phyloP scores from a whole-genome alignment of 345 rosid genomes.

The Psidium friedrichsthalianum region DNA sequence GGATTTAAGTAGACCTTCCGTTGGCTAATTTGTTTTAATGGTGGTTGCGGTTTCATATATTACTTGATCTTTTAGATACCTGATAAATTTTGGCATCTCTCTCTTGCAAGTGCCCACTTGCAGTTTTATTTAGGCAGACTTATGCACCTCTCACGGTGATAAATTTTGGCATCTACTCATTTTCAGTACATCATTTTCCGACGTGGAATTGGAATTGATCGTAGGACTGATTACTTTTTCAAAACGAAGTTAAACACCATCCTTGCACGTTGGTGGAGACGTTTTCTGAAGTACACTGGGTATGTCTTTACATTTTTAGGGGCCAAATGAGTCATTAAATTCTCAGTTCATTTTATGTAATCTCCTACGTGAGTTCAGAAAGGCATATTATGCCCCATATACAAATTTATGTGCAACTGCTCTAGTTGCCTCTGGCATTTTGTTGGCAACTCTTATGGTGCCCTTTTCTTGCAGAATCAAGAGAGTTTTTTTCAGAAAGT shows the following conservation, averaged over 20 bases:
- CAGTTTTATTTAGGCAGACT: background rate
- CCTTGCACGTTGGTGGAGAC: slow-evolving; percentile 40
- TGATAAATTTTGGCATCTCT: background rate
- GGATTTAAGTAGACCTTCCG: background rate
- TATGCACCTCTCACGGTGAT: background rate
- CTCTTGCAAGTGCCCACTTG: background rate
- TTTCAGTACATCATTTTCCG: slow-evolving; percentile 55
- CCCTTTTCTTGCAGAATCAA: slow-evolving; percentile 22
- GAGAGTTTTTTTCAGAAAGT: slow-evolving; percentile 21
- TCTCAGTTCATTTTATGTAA: background rate
- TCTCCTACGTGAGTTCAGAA: background rate
- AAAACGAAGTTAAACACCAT: slow-evolving; percentile 43
- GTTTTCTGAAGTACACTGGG: slow-evolving; percentile 45
- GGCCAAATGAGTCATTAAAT: background rate
- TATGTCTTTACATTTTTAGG: slow-evolving; percentile 4
- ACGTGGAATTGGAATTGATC: slow-evolving; percentile 76
- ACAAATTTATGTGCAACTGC: background rate
- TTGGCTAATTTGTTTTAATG: background rate
- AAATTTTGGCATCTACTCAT: too few relatives aligned
- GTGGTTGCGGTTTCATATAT: background rate
- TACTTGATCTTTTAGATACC: background rate
- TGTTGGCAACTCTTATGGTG: background rate
- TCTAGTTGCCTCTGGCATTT: background rate
- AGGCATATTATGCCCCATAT: background rate
- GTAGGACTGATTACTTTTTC: slow-evolving; percentile 40